Evolutionary conservation across 208 protist species (phyloP), one percentile per base, ranked within the genome.

Genomic region (Spongospora subterranea): DNA sequence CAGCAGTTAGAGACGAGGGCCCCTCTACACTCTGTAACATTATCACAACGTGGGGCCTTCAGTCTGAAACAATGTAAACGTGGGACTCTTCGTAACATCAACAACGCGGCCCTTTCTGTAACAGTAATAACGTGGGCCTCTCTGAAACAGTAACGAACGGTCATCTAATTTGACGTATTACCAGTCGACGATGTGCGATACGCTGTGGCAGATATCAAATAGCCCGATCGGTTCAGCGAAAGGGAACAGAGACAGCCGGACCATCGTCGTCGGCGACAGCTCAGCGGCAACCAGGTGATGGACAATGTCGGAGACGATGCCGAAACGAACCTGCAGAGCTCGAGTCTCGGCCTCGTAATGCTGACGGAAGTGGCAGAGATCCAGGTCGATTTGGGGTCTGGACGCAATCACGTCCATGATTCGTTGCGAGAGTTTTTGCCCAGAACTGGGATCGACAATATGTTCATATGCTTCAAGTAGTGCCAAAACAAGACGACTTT

Each of bases 391-490:
- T 45, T n/a, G 40, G 6, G 71, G 71, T 82, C 71, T 6, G n/a
- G 35, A 6, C 6, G 6, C n/a, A 13, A 82, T 82, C 6, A 35
- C 13, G 71, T 35, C 17, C 6, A 82, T 82, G 71, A 82, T 82
- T 13, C 71, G 71, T 17, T 43, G 17, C 6, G 71, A 6, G n/a
- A 82, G 6, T 82, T 6, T 20, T n/a, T 43, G 6, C 35, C 6
- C 17, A 13, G 71, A 6, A n/a, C 35, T 43, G 6, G 6, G 6
- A 43, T 82, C 71, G n/a, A 82, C 71, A n/a, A 35, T n/a, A 43
- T 82, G 71, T n/a, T 82, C 71, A n/a, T 82, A 82, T 20, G 40
- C 71, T 43, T 82, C 71, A 6, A 82, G 71, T n/a, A 82, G n/a
- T 43, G 71, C 71, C 17, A 82, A 45, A 20, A 43, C 71, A 6